Evolutionary conservation across 2,329 filamentous ascomycete genomes (phyloP).

Genomic region (Ascochyta rabiei): DNA sequence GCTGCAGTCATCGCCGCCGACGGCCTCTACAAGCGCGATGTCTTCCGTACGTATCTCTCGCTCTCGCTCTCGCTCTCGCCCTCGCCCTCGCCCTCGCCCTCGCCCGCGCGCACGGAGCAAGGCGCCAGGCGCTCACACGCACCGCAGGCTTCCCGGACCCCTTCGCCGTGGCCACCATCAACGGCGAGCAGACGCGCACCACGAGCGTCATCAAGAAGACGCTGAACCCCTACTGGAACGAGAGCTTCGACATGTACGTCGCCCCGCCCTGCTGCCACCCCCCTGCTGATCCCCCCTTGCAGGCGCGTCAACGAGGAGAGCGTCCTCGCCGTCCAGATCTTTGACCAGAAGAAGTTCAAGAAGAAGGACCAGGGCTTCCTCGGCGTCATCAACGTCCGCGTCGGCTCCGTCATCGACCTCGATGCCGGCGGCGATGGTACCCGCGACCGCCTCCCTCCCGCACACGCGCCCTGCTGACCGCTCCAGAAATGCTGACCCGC

Average conservation of each 20-base stretch:
- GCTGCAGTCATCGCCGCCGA: constrained; percentile 91
- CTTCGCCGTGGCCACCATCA: constrained; percentile 95
- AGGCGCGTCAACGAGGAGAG: constrained; percentile 93
- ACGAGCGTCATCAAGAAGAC: constrained; percentile 97
- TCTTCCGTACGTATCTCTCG: constrained; percentile 82
- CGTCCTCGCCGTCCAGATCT: constrained; percentile 96
- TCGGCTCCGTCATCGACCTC: constrained; percentile 93
- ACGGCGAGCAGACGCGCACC: constrained; percentile 98
- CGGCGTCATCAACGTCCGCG: constrained; percentile 94
- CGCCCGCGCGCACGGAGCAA: too few relatives aligned
- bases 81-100: too few relatives aligned
- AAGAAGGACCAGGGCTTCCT: constrained; percentile 99
- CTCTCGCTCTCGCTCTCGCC: too few relatives aligned
- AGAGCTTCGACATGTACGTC: constrained; percentile 94
- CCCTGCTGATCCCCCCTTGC: constrained; percentile 37
- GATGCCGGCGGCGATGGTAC: constrained; percentile 88
- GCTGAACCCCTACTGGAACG: constrained; percentile 99
- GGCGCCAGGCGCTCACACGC: constrained; percentile 44
- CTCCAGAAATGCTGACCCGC: constrained; percentile 90
- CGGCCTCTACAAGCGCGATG: constrained; percentile 98
- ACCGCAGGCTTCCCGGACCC: constrained; percentile 89
- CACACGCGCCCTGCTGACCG: not conserved
- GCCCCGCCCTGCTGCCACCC: constrained; percentile 8
- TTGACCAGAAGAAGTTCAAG: constrained; percentile 99
- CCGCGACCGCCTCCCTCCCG: constrained; percentile 26